These are phyloP conservation scores for Stylosanthes scabra DNA, from an alignment of 331 rosid genomes.

Conservation along the genomic window DNA sequence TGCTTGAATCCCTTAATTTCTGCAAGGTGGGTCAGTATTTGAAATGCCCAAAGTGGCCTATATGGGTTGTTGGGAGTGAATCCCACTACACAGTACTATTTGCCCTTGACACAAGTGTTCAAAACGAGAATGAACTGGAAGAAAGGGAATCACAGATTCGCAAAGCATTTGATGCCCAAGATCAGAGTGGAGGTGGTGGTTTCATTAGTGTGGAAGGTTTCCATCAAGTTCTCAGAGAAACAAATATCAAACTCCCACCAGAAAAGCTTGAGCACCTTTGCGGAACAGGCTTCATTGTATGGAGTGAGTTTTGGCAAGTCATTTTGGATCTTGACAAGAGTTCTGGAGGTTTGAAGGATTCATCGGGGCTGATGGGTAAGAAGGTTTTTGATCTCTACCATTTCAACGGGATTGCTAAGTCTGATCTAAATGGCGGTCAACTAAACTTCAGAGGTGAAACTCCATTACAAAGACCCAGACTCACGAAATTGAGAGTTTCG, in stretches of 20 bases:
- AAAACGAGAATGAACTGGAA: conserved; percentile 88
- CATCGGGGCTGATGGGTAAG: conserved; percentile 90
- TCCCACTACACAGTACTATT: conserved; percentile 84
- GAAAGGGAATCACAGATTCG: conserved; percentile 81
- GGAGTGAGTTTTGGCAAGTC: conserved; percentile 97
- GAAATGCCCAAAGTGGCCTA: conserved; percentile 90
- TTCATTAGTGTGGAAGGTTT: conserved; percentile 88
- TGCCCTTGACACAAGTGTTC: conserved; percentile 74
- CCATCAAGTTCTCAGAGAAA: conserved; percentile 75
- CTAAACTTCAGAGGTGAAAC: conserved; percentile 58
- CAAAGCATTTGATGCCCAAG: conserved; percentile 84
- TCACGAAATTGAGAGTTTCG: conserved; percentile 78
- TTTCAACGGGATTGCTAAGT: conserved; percentile 91
- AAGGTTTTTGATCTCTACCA: conserved; percentile 84
- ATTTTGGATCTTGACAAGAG: conserved; percentile 80
- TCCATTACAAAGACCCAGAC: conserved; percentile 81
- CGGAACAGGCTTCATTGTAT: conserved; percentile 80
- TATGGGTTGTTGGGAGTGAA: conserved; percentile 94
- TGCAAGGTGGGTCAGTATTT: conserved; percentile 84
- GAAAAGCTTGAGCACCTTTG: conserved; percentile 82
- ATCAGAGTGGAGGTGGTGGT: conserved; percentile 96
- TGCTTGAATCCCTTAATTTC: conserved; percentile 79
- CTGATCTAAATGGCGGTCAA: conserved; percentile 80
- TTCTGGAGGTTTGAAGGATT: conserved; percentile 82
- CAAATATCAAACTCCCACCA: conserved; percentile 60